Evolutionary conservation across 805 yeast genomes (phyloP), one percentile per base, ranked within the genome.

Genomic region (Cyberlindnera veronae): DNA sequence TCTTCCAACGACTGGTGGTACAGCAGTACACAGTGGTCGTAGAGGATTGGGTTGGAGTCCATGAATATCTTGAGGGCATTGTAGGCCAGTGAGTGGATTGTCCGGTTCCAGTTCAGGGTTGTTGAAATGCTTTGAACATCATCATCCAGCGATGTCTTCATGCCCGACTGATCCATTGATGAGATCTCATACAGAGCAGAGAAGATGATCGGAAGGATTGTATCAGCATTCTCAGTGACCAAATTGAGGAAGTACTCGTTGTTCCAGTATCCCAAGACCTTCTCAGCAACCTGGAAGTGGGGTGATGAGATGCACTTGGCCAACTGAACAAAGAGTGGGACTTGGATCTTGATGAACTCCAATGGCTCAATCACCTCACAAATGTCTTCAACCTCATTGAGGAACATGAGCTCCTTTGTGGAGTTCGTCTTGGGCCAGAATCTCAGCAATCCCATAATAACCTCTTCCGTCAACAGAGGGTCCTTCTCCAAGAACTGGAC

Each of bases 351-450:
- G 49, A 80, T 77, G 60, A 93, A 93, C 64, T 93, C 98, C 42
- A 76, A 69, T 12, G 97, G 95, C 64, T 91, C 97, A 71, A 91
- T 88, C 21, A 88, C 93, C 66, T 93, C 99, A 60, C 90, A 87
- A 4, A 93, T 90, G 61, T 93, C 99, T 63, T 93, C 99, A 49
- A 93, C 78, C 67, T 93, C 99, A 63, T 91, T 88, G 57, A 93
- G 69, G 57, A 90, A 93, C 95, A 93, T 83, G 19, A 93, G 86
- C 66, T 93, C 99, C 58, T 93, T 93, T 12, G 97, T 93, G 19
- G 95, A 81, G 58, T 88, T 88, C 36, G 86, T 81, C 63, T 93
- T 93, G 40, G 99, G 99, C 99, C 99, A 93, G 67, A 81, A 93
- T 57, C 95, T 75, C 53, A 93, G 67, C 45, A 93, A 68, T 3